Evolutionary conservation across 768 basidiomycete genomes (phyloP), one percentile per base, ranked within the genome.

Genomic region (Polyporus arcularius): DNA sequence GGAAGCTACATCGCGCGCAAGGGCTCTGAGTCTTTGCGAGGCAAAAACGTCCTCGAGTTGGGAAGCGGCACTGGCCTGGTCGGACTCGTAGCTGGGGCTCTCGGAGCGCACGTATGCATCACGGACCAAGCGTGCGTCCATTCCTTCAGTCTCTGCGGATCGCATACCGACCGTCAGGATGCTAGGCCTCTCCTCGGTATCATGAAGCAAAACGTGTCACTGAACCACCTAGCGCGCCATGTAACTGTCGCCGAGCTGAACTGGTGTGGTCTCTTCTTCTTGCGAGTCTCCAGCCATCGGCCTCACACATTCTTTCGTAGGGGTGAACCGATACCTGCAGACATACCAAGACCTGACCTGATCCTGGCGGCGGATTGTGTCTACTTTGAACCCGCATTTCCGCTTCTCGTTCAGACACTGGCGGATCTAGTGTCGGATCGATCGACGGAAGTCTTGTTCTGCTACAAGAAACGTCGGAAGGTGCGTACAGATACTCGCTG

Each of bases 361-460:
- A 82, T 98, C 59, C 82, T 98, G 4, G 93, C 92, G 2, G 95
- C 95, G 0, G 95, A 98, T 70, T 98, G 95, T 66, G 94, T 98
- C 9, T 98, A 98, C 76, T 94, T 93, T 65, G 95, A 97, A 74
- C 92, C 94, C 12, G 87, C 92, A 0, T 98, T 97, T 68, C 89
- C 94, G 8, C 81, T 95, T 12, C 83, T 98, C 1, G 90, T 95
- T 2, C 74, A 87, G 64, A 96, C 94, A 0, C 78, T 98, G 35
- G 80, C 76, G 38, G 83, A 88, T 46, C 82, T 96, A 40, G 78
- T 72, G 3, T 48, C 66, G 0, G 77, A 80, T 21, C 71, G 72
- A 40, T 72, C 74, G 18, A 83, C 88, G 16, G 88, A 93, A 58
- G 82, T 96, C 42, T 72, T 96, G 39, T 94, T 98, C 74, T 95